phyloP scores from a whole-genome alignment of 2,329 filamentous ascomycete genomes.

The Trichophyton equinum region DNA sequence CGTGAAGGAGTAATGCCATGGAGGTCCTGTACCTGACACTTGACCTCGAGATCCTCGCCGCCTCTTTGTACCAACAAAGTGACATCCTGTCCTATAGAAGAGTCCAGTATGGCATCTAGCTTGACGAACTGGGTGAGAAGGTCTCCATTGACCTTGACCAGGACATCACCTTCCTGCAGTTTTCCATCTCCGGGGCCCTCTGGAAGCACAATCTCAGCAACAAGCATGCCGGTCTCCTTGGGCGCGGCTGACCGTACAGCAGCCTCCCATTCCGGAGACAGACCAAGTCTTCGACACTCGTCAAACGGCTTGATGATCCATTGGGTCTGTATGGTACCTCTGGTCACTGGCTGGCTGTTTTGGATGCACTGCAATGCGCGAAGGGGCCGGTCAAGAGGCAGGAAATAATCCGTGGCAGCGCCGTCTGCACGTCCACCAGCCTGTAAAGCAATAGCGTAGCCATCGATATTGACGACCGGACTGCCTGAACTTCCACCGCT shows the following conservation, averaged over 20 bases:
- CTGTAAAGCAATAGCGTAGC: slow-evolving; percentile 81
- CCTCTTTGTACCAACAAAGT: slow-evolving; percentile 76
- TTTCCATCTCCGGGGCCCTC: slow-evolving; percentile 77
- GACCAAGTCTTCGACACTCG: slow-evolving; percentile 78
- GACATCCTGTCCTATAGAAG: slow-evolving; percentile 67
- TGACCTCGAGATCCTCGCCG: slow-evolving; percentile 72
- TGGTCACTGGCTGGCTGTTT: slow-evolving; percentile 58
- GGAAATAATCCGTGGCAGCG: slow-evolving; percentile 93
- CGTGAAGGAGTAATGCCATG: slow-evolving; percentile 92
- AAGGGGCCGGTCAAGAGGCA: slow-evolving; percentile 80
- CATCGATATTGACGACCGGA: slow-evolving; percentile 92
- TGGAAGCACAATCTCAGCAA: slow-evolving; percentile 87
- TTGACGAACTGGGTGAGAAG: slow-evolving; percentile 86
- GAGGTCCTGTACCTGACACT: slow-evolving; percentile 74
- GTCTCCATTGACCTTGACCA: slow-evolving; percentile 87
- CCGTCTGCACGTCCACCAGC: slow-evolving; percentile 88
- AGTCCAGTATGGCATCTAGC: slow-evolving; percentile 83
- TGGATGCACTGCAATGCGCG: slow-evolving; percentile 79
- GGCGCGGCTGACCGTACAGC: slow-evolving; percentile 73
- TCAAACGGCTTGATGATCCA: slow-evolving; percentile 97
- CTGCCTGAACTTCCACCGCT: slow-evolving; percentile 97
- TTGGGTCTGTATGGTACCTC: slow-evolving; percentile 95
- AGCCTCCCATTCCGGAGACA: slow-evolving; percentile 76
- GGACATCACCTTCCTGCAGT: slow-evolving; percentile 84
- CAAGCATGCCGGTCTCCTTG: slow-evolving; percentile 90